Base-by-base conservation (phyloP, 345 rosid genomes). In the Cardiospermum halicacabum region DNA sequence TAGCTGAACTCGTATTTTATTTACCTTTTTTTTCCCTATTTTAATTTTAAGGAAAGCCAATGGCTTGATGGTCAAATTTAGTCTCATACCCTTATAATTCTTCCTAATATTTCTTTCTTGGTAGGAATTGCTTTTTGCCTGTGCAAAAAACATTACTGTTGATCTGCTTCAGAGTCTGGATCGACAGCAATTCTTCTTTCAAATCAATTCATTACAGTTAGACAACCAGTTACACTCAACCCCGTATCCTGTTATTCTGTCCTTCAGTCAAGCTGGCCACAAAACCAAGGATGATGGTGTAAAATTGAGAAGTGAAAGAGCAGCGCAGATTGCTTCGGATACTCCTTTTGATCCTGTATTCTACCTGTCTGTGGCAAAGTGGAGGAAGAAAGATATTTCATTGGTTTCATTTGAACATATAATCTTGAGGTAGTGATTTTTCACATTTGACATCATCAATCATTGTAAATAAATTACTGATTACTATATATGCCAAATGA, bases 61-160 rank as follows among this genome's bases (percentile, higher is more conserved):
- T 2, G 51, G 24, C 24, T 18, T 24, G 12, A 19, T 27, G 32
- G 55, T 30, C 4, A 31, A 31, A 40, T 62, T 31, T 31, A 24
- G 22, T 64, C 24, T 26, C 30, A 19, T 53, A 15, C 58, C 39
- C 64, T 21, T 42, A 43, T 40, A 68, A 72, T 40, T 63, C 37
- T 48, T 58, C 65, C 58, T 37, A 57, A 27, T 47, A 69, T 48
- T 72, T 68, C 30, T 59, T 60, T 57, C 59, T 69, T 81, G 66
- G 64, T 68, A 92, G 98, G 98, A 92, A 73, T 70, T 92, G 79
- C 82, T 92, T 71, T 92, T 83, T 81, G 96, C 84, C 36, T 85
- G 89, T 80, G 88, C 88, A 36, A 83, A 80, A 78, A 82, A 82
- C 74, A 69, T 89, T 56, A 76, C 74, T 18, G 36, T 88, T 58